A percentile compares a stretch with the other conserved stretches of the same genome.
Conservation (phyloP, 257 asterid species). For the Nicotiana paniculata region DNA sequence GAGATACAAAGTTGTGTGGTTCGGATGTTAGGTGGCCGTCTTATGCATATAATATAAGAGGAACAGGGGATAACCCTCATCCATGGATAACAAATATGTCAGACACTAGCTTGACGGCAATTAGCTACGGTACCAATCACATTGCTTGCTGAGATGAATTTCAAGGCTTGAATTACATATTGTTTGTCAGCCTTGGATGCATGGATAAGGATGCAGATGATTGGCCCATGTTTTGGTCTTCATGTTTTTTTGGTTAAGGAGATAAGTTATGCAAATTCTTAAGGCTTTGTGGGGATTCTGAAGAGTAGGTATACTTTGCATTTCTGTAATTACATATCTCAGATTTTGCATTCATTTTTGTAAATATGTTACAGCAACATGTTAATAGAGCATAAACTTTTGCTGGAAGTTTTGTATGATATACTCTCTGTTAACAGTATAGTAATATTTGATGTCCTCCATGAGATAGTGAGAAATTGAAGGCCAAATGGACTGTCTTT, state of each 20-base stretch:
- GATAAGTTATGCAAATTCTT: neutral
- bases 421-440: neutral
- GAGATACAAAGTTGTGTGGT: constrained; percentile 39
- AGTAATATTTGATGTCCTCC: neutral
- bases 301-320: neutral
- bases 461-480: neutral
- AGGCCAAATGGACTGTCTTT: neutral
- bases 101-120: constrained; percentile 60
- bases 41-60: constrained; percentile 61
- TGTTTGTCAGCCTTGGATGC: neutral
- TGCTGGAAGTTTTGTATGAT: neutral
- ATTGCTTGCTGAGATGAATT: constrained; percentile 39
- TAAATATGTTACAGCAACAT: neutral
- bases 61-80: constrained; percentile 45
- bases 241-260: neutral
- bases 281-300: neutral
- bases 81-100: constrained; percentile 81
- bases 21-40: constrained; percentile 53
- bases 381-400: neutral
- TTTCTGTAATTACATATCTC: neutral
- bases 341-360: neutral
- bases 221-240: neutral
- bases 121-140: constrained; percentile 79
- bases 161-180: neutral
- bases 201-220: neutral